Percentiles rank a stretch among this genome's conserved stretches.
phyloP scores from a whole-genome alignment of 352 stramenopile species.

The Phytophthora agathidicida region DNA sequence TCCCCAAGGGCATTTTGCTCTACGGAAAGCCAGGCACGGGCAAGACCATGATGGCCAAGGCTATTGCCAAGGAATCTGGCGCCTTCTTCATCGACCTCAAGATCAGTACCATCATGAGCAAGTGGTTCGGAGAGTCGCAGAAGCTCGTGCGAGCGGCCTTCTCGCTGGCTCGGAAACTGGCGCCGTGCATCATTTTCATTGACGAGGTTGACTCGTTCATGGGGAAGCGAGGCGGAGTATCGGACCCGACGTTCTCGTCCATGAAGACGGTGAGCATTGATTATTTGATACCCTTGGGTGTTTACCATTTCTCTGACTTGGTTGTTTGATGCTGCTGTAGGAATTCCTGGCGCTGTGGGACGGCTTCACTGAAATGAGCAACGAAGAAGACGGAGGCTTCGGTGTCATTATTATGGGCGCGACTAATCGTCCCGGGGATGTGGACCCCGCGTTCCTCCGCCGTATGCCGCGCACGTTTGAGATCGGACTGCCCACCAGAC shows the following conservation, averaged over 20 bases:
- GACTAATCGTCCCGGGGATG: conserved; percentile 93
- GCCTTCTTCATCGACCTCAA: conserved; percentile 92
- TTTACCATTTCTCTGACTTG: conserved; percentile 10
- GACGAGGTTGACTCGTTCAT: conserved; percentile 97
- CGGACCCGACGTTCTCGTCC: conserved; percentile 81
- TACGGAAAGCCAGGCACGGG: conserved; percentile 86
- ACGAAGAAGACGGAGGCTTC: conserved; percentile 63
- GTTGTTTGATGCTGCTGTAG: conserved; percentile 29
- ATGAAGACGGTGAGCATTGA: conserved; percentile 81
- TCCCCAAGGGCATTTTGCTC: conserved; percentile 87
- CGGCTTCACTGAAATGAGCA: conserved; percentile 90
- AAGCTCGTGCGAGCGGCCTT: conserved; percentile 95
- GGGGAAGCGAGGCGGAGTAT: conserved; percentile 80
- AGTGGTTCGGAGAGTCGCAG: conserved; percentile 92
- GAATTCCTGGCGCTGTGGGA: conserved; percentile 99
- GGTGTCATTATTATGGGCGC: conserved; percentile 96
- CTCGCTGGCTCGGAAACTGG: conserved; percentile 93
- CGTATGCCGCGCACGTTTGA: conserved; percentile 96
- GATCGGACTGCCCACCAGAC: conserved; percentile 90
- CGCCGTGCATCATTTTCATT: conserved; percentile 98
- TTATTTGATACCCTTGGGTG: background rate
- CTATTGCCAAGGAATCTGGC: conserved; percentile 95
- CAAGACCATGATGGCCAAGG: conserved; percentile 95
- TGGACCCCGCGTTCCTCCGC: conserved; percentile 95
- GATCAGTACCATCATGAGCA: conserved; percentile 92